Evolutionary conservation across 805 yeast species (phyloP).

Genomic region (Saturnispora sekii): DNA sequence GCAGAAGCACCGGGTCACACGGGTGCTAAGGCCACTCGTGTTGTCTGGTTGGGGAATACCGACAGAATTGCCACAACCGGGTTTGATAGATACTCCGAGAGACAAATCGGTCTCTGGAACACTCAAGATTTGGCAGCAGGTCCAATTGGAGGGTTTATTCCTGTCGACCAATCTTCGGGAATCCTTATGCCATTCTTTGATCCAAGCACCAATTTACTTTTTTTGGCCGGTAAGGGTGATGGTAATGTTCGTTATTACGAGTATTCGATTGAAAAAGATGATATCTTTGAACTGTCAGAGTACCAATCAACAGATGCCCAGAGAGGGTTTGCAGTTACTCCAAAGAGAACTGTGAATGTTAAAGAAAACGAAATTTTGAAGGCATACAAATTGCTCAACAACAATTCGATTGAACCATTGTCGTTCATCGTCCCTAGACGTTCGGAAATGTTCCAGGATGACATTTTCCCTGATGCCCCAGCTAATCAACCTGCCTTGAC

Average conservation of each 20-base stretch:
- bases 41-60: conserved; percentile 81
- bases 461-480: conserved; percentile 87
- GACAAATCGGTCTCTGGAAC: conserved; percentile 95
- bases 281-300: conserved; percentile 76
- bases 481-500: conserved; percentile 68
- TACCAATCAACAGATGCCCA: conserved; percentile 86
- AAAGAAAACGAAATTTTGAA: conserved; percentile 77
- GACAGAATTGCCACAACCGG: conserved; percentile 90
- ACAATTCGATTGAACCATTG: conserved; percentile 76
- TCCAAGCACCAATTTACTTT: conserved; percentile 66
- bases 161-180: conserved; percentile 87
- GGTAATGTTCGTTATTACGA: conserved; percentile 95
- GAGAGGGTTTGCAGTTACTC: conserved; percentile 89
- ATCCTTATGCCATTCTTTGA: conserved; percentile 88
- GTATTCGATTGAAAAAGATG: conserved; percentile 58
- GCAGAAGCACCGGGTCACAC: conserved; percentile 84
- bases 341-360: conserved; percentile 70
- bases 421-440: conserved; percentile 92
- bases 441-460: conserved; percentile 85
- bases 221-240: conserved; percentile 95
- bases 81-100: conserved; percentile 82
- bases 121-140: conserved; percentile 63
- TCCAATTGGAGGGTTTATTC: conserved; percentile 81
- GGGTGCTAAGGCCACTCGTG: conserved; percentile 87
- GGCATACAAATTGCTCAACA: conserved; percentile 82